Conservation (phyloP, 208 protist species). For the Endotrypanum monterogeii region DNA sequence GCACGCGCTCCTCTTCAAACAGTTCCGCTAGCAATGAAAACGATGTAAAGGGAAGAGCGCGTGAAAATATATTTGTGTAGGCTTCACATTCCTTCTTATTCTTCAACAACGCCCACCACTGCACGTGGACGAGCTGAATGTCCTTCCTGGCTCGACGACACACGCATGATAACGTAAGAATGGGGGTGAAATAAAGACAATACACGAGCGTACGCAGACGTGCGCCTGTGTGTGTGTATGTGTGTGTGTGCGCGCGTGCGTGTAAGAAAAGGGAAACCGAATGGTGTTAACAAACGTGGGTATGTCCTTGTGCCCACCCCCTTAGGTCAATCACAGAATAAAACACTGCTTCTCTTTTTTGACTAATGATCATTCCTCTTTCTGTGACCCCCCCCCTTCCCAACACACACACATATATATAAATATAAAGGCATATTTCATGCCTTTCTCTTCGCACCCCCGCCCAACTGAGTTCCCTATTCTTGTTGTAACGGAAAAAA, state of each 20-base stretch:
- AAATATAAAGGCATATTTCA: no score
- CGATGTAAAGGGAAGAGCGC: neutral
- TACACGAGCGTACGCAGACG: neutral
- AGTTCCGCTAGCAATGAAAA: neutral
- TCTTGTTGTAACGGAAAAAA: neutral
- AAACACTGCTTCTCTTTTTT: no score
- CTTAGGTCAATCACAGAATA: no score
- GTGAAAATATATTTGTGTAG: neutral
- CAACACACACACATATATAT: neutral
- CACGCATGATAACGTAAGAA: neutral
- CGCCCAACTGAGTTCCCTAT: no score
- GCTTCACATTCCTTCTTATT: neutral
- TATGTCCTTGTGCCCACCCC: no score
- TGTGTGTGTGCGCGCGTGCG: neutral
- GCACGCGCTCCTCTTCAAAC: neutral
- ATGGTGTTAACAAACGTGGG: neutral
- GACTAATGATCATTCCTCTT: no score
- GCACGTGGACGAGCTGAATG: no score
- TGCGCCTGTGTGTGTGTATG: neutral
- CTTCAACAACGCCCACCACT: no score
- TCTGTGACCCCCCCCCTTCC: neutral
- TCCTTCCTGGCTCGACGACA: no score
- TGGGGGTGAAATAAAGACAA: neutral
- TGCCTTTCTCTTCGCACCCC: neutral
- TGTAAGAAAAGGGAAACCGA: no score